Evolutionary conservation across 345 rosid species (phyloP), one percentile per base, ranked within the genome.

Genomic region (Heritiera littoralis): DNA sequence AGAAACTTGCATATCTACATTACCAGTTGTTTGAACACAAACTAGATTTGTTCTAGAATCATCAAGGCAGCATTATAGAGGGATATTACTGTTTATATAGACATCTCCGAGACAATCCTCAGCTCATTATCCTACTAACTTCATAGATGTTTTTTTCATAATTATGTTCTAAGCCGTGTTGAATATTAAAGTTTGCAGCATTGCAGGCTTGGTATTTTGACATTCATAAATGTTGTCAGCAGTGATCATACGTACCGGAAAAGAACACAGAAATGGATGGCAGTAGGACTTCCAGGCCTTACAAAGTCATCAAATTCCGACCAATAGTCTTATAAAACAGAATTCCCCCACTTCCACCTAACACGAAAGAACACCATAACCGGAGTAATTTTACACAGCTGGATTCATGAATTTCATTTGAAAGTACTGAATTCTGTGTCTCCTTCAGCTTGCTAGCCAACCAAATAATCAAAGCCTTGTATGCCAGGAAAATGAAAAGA

Each of bases 341-440:
- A 60, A 74, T 23, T 79, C 49, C 76, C 64, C 78, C 58, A 74
- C 66, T 30, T 55, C 43, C 78, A 81, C 81, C 84, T 11, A 80
- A 72, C 81, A 9, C 4, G 43, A 30, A 68, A 68, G 58, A 79
- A 68, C 15, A 67, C 60, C 54, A 74, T 40, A 9, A 49, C 5
- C 14, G 30, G 48, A 54, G 49, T 52, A 54, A 18, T 72, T 72
- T 60, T 18, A 0, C 64, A 54, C 32, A 72, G 59, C 49, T 72
- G 49, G 76, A 72, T 32, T 32, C 75, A 6, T 70, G 58, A 70
- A 13, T 28, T 28, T 70, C 20, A 28, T 70, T 71, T 7, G 11
- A 8, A 14, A 35, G 38, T 38, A 49, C 14, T 71, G 60, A 15
- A 71, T 30, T 45, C 20, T 43, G 17, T 45, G 17, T 66, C 20